These are phyloP conservation scores for Nakataea oryzae DNA, from an alignment of 2,329 filamentous ascomycete species.

Conservation along the genomic window DNA sequence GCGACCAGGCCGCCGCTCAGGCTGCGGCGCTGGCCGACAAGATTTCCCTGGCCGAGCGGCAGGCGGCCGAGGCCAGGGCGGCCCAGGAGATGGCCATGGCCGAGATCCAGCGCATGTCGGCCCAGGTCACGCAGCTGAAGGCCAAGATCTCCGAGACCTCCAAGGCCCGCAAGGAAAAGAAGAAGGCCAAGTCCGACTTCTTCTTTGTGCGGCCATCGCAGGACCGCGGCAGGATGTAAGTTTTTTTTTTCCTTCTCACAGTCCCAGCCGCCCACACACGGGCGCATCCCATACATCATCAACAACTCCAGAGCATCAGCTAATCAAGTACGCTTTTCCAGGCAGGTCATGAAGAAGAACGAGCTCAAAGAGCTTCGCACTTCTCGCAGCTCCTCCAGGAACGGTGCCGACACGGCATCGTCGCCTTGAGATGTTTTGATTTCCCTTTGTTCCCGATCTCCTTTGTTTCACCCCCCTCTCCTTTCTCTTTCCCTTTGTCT, in stretches of 20 bases:
- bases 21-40: conserved; percentile 7
- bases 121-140: conserved; percentile 8
- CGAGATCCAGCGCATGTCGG: conserved; percentile 6
- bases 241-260: not conserved
- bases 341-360: conserved; percentile 11
- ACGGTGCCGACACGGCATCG: conserved; percentile 6
- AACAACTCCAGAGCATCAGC: not conserved
- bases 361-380: conserved; percentile 4
- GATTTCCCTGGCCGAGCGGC: conserved; percentile 2
- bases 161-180: conserved; percentile 2
- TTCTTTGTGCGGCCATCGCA: conserved; percentile 10
- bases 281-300: too few species aligned
- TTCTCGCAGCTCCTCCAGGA: conserved; percentile 8
- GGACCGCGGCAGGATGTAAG: conserved; percentile 10
- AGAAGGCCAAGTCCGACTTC: conserved; percentile 7
- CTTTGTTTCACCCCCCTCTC: too few species aligned
- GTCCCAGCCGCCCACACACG: too few species aligned
- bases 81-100: conserved; percentile 3
- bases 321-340: not conserved
- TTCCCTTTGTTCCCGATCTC: not conserved
- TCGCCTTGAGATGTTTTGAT: not conserved
- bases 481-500: not conserved
- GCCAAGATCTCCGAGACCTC: conserved; percentile 1
- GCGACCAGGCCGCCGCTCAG: conserved; percentile 4
- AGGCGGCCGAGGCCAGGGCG: not conserved